Percentiles rank a stretch among this genome's conserved stretches.
phyloP scores from a whole-genome alignment of 2,329 filamentous ascomycete species.

The Colletotrichum sp. region DNA sequence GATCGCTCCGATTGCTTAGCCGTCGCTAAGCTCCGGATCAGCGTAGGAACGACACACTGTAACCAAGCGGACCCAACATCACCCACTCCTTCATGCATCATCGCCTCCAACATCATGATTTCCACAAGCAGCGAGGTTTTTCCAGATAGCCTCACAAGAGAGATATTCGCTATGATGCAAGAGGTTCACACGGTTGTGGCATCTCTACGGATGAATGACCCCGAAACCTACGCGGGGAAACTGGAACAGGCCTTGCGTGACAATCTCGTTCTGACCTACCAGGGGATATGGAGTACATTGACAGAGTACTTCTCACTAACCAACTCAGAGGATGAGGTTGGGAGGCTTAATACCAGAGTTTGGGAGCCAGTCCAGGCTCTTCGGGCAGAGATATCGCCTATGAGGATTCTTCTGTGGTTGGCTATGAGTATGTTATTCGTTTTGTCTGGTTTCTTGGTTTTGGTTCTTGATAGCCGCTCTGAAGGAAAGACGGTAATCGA shows the following conservation, averaged over 20 bases:
- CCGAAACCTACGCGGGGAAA: fast-evolving
- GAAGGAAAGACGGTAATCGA: background rate
- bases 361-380: background rate
- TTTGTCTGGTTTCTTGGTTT: background rate
- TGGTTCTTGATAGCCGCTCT: fast-evolving
- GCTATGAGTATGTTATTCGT: background rate
- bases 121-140: fast-evolving
- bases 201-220: background rate
- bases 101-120: background rate
- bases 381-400: background rate
- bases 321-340: no score
- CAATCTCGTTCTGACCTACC: background rate
- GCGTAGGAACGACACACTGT: background rate
- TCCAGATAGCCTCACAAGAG: background rate
- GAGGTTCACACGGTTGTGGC: background rate
- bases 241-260: background rate
- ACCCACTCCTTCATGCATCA: background rate
- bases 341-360: background rate
- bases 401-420: background rate
- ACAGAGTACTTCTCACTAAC: no score
- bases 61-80: fast-evolving
- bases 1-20: background rate
- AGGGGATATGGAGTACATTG: background rate
- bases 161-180: background rate
- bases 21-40: background rate